Percentiles rank a stretch among this genome's conserved stretches.
phyloP scores from a whole-genome alignment of 2,329 filamentous ascomycete species.

The Penicillium sp. region DNA sequence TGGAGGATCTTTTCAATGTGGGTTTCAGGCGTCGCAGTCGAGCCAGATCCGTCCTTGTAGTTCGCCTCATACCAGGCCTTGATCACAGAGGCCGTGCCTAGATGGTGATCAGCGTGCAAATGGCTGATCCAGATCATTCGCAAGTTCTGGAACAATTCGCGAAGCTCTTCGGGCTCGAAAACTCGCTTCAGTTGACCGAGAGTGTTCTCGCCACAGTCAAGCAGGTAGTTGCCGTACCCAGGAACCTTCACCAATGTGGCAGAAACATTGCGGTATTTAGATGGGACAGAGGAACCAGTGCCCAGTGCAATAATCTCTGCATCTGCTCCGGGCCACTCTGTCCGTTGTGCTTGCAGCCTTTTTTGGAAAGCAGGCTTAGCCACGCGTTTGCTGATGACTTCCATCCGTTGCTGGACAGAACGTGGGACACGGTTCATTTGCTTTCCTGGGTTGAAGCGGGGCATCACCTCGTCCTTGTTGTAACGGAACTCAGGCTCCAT shows the following conservation, averaged over 20 bases:
- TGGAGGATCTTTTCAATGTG: conserved; percentile 39
- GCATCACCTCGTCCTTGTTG: conserved; percentile 32
- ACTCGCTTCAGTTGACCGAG: conserved; percentile 80
- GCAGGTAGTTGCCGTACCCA: conserved; percentile 78
- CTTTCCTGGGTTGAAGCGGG: conserved; percentile 26
- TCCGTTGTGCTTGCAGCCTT: conserved; percentile 48
- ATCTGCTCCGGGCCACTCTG: conserved; percentile 70
- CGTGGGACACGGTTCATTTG: conserved; percentile 28
- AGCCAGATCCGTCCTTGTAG: conserved; percentile 38
- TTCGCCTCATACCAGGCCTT: conserved; percentile 71
- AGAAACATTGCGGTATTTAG: conserved; percentile 94
- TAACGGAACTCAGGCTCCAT: conserved; percentile 49
- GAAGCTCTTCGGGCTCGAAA: conserved; percentile 64
- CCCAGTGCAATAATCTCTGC: conserved; percentile 83
- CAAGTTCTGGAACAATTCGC: conserved; percentile 72
- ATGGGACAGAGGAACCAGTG: conserved; percentile 85
- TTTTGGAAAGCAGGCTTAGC: conserved; percentile 33
- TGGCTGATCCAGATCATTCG: conserved; percentile 91
- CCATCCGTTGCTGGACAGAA: conserved; percentile 32
- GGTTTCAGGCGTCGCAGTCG: conserved; percentile 41
- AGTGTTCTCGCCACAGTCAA: conserved; percentile 92
- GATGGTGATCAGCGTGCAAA: conserved; percentile 92
- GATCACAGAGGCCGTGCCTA: conserved; percentile 79
- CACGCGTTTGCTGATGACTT: conserved; percentile 28
- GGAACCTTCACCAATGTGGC: conserved; percentile 82